These are phyloP conservation scores for Coccinonectria pachysandricola DNA, from an alignment of 2,329 filamentous ascomycete genomes.

Conservation along the genomic window DNA sequence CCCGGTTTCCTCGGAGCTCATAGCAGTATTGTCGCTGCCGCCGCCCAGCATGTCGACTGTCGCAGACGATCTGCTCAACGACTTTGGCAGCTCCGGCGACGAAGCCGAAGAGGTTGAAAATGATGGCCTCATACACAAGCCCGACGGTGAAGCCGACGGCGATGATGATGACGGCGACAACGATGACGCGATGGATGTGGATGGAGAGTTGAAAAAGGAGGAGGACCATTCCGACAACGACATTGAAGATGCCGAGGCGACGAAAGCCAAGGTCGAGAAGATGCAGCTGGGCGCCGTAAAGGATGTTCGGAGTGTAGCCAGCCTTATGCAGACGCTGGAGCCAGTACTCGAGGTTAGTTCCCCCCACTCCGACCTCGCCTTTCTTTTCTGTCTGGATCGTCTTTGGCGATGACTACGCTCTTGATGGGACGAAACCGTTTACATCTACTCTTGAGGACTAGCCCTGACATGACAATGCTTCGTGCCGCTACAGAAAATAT, in stretches of 20 bases:
- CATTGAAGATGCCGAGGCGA: constrained; percentile 54
- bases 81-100: constrained; percentile 55
- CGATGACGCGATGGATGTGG: constrained; percentile 42
- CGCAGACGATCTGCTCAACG: constrained; percentile 84
- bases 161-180: constrained; percentile 34
- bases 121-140: constrained; percentile 34
- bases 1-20: no score
- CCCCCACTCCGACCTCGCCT: constrained; percentile 14
- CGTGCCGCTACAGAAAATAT: constrained; percentile 61
- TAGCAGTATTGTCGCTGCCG: no score
- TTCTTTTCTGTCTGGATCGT: no score
- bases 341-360: constrained; percentile 71
- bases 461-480: constrained; percentile 51
- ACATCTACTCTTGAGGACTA: constrained; percentile 49
- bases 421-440: constrained; percentile 38
- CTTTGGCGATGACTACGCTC: constrained; percentile 8
- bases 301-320: constrained; percentile 71
- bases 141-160: constrained; percentile 34
- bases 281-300: constrained; percentile 64
- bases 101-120: constrained; percentile 57
- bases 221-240: constrained; percentile 34
- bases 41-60: constrained; percentile 67
- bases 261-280: constrained; percentile 72
- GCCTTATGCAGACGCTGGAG: constrained; percentile 70
- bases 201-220: constrained; percentile 26